A percentile compares a stretch with the other conserved stretches of the same genome.
Conservation (phyloP, 768 basidiomycete genomes). For the Mycena capillaripes region DNA sequence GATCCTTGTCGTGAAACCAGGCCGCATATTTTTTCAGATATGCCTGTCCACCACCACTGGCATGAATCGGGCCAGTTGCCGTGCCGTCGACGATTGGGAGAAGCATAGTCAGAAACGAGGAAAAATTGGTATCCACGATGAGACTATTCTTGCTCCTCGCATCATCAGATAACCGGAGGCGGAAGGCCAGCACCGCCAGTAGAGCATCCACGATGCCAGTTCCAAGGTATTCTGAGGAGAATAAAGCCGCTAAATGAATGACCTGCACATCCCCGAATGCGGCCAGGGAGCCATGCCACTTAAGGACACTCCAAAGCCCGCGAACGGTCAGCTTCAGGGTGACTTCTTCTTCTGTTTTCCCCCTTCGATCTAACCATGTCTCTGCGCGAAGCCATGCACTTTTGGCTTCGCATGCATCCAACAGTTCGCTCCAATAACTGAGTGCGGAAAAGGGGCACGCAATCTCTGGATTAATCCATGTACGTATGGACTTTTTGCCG, state of each 20-base stretch:
- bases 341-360: neutral
- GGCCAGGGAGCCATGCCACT: neutral
- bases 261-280: neutral
- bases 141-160: neutral
- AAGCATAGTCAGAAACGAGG: neutral
- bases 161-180: neutral
- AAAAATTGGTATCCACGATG: conserved; percentile 2
- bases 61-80: neutral
- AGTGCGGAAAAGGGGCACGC: neutral
- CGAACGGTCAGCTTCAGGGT: neutral
- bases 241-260: neutral
- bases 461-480: neutral
- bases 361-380: neutral
- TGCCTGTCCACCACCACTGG: neutral
- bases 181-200: neutral
- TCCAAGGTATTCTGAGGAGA: neutral
- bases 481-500: conserved; percentile 9
- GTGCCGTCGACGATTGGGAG: conserved; percentile 15
- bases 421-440: neutral
- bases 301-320: neutral
- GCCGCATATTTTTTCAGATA: conserved; percentile 16
- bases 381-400: conserved; percentile 6
- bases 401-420: conserved; percentile 9
- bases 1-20: conserved; percentile 5
- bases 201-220: neutral